Base-by-base conservation (phyloP, 371 early-diverging fungal genomes). In the Mucor plumbeus region DNA sequence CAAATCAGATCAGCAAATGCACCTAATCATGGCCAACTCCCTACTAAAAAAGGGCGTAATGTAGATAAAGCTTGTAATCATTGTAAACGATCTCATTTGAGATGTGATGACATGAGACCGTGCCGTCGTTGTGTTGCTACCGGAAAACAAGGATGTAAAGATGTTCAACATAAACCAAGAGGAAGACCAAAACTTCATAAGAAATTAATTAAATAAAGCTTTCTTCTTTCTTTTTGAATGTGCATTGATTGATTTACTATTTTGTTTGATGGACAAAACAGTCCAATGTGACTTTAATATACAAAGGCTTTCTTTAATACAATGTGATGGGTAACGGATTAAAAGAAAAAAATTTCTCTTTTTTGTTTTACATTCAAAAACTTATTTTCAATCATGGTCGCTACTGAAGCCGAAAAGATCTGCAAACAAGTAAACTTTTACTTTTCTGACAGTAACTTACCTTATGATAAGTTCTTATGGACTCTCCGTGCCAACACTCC, bases 371-470 rank as follows among this genome's bases (percentile, higher is more conserved):
- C 11, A 31, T 53, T 26, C 26, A 50, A 8, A 19, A 19, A 19
- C 7, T 10, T 21, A 19, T 48, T 48, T 10, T 19, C 48, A 50
- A 48, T 10, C 6, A 70, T 70, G 66, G 66, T 61, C 26, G 47
- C 57, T 26, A 69, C 70, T 44, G 61, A 69, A 7, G 79, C 82
- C 59, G 73, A 76, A 64, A 87, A 88, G 79, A 85, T 92, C 57
- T 74, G 85, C 34, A 83, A 86, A 68, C 93, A 93, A 75, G 87
- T 93, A 65, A 88, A 91, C 76, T 91, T 90, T 77, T 93, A 93
- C 78, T 92, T 93, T 68, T 83, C 88, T 73, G 92, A 93, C 67
- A 82, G 87, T 47, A 93, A 92, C 79, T 77, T 93, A 65, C 90
- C 88, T 63, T 83, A 77, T 53, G 93, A 93, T 76, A 85, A 83